A percentile compares a stretch with the other conserved stretches of the same genome.
phyloP scores from a whole-genome alignment of 495 filamentous ascomycete species.

The Lasiosphaeria hispida region DNA sequence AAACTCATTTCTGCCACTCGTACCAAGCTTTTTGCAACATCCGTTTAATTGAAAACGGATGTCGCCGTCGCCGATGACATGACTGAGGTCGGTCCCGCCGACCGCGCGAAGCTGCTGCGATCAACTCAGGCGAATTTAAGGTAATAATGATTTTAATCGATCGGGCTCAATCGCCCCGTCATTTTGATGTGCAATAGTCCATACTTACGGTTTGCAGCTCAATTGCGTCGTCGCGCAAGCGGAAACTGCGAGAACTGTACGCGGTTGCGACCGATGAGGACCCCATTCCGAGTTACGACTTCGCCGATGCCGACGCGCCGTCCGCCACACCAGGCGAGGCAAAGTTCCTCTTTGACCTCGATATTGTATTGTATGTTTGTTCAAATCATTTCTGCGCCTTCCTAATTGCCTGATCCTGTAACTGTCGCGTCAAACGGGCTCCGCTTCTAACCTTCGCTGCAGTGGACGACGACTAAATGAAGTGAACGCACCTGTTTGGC shows the following conservation, averaged over 20 bases:
- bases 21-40: slow-evolving; percentile 36
- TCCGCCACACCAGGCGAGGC: slow-evolving; percentile 52
- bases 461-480: slow-evolving; percentile 74
- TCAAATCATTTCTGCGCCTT: slow-evolving; percentile 7
- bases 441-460: slow-evolving; percentile 16
- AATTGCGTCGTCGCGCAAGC: slow-evolving; percentile 74
- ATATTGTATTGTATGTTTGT: slow-evolving; percentile 69
- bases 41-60: slow-evolving; percentile 59
- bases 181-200: slow-evolving; percentile 38
- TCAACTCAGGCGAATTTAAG: slow-evolving; percentile 51
- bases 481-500: slow-evolving; percentile 61
- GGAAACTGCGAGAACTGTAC: slow-evolving; percentile 80
- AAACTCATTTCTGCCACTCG: slow-evolving; percentile 31
- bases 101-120: slow-evolving; percentile 54
- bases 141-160: slow-evolving; percentile 39
- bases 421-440: slow-evolving; percentile 15
- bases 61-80: slow-evolving; percentile 56
- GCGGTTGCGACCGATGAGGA: slow-evolving; percentile 52
- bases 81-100: slow-evolving; percentile 56
- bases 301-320: slow-evolving; percentile 44
- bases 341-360: slow-evolving; percentile 69
- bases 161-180: slow-evolving; percentile 45
- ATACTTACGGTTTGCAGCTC: slow-evolving; percentile 55
- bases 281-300: slow-evolving; percentile 43
- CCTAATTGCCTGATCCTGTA: slow-evolving; percentile 19